Evolutionary conservation across 2,329 filamentous ascomycete species (phyloP).

Genomic region (Pseudogymnoascus destructans): DNA sequence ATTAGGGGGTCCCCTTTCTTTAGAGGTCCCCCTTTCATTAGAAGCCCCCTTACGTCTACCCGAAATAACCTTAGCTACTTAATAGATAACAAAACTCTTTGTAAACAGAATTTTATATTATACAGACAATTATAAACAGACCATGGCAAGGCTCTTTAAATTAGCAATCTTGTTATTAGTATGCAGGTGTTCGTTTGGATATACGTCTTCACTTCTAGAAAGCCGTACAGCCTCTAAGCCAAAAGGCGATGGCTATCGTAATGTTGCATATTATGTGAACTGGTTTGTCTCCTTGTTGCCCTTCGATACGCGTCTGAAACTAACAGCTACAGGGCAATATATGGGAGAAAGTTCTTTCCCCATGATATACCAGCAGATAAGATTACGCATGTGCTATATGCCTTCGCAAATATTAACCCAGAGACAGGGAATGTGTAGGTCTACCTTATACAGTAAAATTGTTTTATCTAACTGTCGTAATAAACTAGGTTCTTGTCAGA

Average conservation of each 20-base stretch:
- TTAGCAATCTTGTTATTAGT: not conserved
- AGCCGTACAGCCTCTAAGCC: not conserved
- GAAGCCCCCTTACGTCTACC: not conserved
- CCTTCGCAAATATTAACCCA: constrained; percentile 60
- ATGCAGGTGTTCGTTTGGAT: not conserved
- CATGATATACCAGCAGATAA: constrained; percentile 53
- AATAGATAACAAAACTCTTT: not conserved
- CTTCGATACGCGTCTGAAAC: not conserved
- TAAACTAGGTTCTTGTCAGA: constrained; percentile 46
- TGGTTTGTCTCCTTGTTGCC: constrained; percentile 25
- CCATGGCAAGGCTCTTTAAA: not conserved
- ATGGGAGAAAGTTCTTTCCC: constrained; percentile 57
- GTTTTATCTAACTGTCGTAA: constrained; percentile 10
- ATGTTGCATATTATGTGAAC: constrained; percentile 11
- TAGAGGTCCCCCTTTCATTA: not conserved
- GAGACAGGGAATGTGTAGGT: constrained; percentile 40
- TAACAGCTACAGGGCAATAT: constrained; percentile 38
- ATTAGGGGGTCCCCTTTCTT: not conserved
- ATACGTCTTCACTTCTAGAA: not conserved
- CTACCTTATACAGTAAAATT: constrained; percentile 39
- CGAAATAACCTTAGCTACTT: not conserved
- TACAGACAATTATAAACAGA: not conserved
- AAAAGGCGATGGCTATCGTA: not conserved
- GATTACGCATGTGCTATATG: constrained; percentile 63
- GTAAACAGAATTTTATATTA: not conserved